Evolutionary conservation across 2,329 filamentous ascomycete species (phyloP).

Genomic region (Aspergillus brunneoviolaceus): DNA sequence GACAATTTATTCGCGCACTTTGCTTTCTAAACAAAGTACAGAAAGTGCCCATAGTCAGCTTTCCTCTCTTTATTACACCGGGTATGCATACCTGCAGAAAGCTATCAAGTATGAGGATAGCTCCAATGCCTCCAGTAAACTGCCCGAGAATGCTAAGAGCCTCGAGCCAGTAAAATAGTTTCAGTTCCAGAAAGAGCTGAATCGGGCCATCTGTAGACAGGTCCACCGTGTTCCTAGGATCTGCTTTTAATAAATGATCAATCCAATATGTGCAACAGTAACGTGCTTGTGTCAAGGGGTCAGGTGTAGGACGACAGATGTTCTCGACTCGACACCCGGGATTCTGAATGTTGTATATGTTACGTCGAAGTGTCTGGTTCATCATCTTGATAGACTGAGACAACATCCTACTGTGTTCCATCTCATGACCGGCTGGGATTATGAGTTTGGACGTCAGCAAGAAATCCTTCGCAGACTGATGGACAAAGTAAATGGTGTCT

Average conservation of each 20-base stretch:
- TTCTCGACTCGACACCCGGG: slow-evolving; percentile 22
- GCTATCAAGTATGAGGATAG: no score
- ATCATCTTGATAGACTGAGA: slow-evolving; percentile 16
- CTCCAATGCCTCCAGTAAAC: no score
- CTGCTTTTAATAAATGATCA: slow-evolving; percentile 26
- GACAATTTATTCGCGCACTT: no score
- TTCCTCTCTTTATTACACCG: no score
- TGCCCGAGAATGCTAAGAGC: no score
- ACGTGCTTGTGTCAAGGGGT: slow-evolving; percentile 26
- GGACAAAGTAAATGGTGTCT: slow-evolving; percentile 23
- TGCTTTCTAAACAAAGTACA: no score
- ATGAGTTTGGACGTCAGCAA: neutral
- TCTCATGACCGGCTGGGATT: slow-evolving; percentile 3
- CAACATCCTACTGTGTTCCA: slow-evolving; percentile 27
- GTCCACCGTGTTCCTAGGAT: no score
- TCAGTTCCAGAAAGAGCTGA: no score
- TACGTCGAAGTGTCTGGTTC: slow-evolving; percentile 34
- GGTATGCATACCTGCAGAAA: no score
- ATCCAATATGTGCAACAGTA: slow-evolving; percentile 41
- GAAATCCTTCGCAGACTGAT: slow-evolving; percentile 32
- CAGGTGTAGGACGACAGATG: slow-evolving; percentile 13
- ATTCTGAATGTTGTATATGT: slow-evolving; percentile 37
- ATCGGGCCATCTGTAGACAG: no score
- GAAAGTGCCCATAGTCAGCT: no score
- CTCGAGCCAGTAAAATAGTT: no score